These are phyloP conservation scores for Diplodia corticola DNA, from an alignment of 2,329 filamentous ascomycete genomes.

Conservation along the genomic window DNA sequence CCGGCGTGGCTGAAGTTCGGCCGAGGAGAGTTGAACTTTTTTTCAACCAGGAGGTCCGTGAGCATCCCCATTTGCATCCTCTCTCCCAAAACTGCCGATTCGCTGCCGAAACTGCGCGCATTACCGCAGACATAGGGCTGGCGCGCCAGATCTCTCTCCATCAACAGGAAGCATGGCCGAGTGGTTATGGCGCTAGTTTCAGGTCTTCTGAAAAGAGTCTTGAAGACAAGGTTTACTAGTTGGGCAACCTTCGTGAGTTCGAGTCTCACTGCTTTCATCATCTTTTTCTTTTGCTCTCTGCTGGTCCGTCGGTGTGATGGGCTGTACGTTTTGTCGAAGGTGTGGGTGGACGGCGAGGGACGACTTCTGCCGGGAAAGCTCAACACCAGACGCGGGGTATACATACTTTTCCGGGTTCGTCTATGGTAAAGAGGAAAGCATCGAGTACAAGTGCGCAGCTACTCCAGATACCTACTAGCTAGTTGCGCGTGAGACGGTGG, in stretches of 20 bases:
- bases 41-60: not conserved
- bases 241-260: slow-evolving; percentile 16
- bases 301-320: not conserved
- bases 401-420: too few relatives aligned
- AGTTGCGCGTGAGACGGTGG: too few relatives aligned
- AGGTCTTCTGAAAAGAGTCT: slow-evolving; percentile 10
- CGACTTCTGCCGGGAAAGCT: not conserved
- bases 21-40: not conserved
- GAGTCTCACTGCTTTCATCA: slow-evolving; percentile 16
- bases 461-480: too few relatives aligned
- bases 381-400: not conserved
- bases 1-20: slow-evolving; percentile 2
- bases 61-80: not conserved
- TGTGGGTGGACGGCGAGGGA: not conserved
- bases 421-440: too few relatives aligned
- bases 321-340: not conserved
- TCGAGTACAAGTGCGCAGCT: too few relatives aligned
- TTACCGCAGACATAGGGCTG: too few relatives aligned
- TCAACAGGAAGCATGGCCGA: not conserved
- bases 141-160: not conserved
- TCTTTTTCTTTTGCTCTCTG: not conserved
- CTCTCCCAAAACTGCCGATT: not conserved
- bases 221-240: slow-evolving; percentile 16
- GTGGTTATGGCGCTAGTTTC: slow-evolving; percentile 20
- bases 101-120: too few relatives aligned